phyloP scores from a whole-genome alignment of 768 basidiomycete species.

The Cystobasidium tubakii region DNA sequence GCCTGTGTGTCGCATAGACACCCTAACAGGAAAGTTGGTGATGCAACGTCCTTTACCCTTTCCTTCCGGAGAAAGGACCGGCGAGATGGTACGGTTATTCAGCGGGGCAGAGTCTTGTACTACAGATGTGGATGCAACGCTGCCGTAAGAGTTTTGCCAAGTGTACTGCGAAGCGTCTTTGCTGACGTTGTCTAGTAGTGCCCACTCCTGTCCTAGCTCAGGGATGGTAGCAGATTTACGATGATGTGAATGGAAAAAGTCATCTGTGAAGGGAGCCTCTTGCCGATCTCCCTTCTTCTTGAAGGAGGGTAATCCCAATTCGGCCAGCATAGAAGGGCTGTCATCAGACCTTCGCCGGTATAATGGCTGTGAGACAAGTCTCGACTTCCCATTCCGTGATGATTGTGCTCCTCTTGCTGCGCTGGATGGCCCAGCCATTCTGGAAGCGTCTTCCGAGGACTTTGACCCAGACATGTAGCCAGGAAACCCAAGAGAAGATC shows the following conservation, averaged over 20 bases:
- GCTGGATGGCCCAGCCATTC: not conserved
- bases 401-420: not conserved
- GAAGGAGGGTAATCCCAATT: not conserved
- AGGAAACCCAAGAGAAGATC: not conserved
- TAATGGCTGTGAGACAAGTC: not conserved
- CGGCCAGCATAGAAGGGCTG: not conserved
- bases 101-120: not conserved
- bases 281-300: not conserved
- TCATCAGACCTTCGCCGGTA: not conserved
- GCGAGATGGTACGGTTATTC: not conserved
- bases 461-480: not conserved
- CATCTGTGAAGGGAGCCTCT: not conserved
- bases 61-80: not conserved
- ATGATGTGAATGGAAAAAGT: not conserved
- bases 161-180: not conserved
- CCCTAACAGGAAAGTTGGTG: too few species aligned
- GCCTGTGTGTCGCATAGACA: not conserved
- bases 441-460: too few species aligned
- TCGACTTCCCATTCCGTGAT: not conserved
- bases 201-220: not conserved
- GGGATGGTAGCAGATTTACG: not conserved
- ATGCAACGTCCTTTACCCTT: not conserved
- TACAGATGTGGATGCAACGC: not conserved
- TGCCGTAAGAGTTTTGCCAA: not conserved
- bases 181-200: not conserved